Percentiles rank a stretch among this genome's conserved stretches.
Conservation (phyloP, 2,329 filamentous ascomycete species). For the Lasiodiplodia hormozganensis region DNA sequence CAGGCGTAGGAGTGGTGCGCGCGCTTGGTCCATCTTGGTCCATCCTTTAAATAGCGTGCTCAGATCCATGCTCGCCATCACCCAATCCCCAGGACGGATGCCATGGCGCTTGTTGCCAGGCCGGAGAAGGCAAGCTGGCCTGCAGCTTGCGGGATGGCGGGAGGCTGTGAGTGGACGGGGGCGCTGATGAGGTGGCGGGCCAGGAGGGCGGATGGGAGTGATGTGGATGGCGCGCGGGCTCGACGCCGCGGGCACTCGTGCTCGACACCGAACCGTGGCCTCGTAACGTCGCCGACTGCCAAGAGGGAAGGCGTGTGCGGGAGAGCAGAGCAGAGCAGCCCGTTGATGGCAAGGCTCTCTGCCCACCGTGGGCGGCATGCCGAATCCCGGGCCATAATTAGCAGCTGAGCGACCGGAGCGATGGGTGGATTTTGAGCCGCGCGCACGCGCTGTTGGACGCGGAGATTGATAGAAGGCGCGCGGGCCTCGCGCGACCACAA, state of each 20-base stretch:
- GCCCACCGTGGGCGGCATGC: neutral
- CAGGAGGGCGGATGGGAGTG: slow-evolving; percentile 4
- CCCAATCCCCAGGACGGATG: slow-evolving; percentile 10
- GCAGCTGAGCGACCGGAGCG: neutral
- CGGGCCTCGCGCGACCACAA: neutral
- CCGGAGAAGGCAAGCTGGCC: neutral
- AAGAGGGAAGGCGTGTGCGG: slow-evolving; percentile 2
- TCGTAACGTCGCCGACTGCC: slow-evolving; percentile 6
- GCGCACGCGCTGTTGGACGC: neutral
- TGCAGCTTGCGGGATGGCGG: neutral
- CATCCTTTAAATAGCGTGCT: slow-evolving; percentile 15
- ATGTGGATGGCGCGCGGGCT: neutral
- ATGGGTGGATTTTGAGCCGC: neutral
- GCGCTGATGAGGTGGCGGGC: slow-evolving; percentile 17
- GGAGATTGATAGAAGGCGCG: slow-evolving; percentile 14
- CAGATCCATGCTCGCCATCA: slow-evolving; percentile 18
- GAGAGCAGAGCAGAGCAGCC: neutral
- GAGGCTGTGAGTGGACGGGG: slow-evolving; percentile 8
- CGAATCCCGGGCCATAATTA: slow-evolving; percentile 8
- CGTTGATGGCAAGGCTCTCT: neutral
- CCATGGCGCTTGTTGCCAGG: slow-evolving; percentile 17
- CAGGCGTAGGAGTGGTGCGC: neutral
- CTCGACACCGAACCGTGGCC: slow-evolving; percentile 5
- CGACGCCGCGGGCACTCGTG: slow-evolving; percentile 5
- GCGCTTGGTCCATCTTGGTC: neutral